Evolutionary conservation across 2,329 filamentous ascomycete genomes (phyloP), one percentile per base, ranked within the genome.

Genomic region (Hypoxylon sp.): DNA sequence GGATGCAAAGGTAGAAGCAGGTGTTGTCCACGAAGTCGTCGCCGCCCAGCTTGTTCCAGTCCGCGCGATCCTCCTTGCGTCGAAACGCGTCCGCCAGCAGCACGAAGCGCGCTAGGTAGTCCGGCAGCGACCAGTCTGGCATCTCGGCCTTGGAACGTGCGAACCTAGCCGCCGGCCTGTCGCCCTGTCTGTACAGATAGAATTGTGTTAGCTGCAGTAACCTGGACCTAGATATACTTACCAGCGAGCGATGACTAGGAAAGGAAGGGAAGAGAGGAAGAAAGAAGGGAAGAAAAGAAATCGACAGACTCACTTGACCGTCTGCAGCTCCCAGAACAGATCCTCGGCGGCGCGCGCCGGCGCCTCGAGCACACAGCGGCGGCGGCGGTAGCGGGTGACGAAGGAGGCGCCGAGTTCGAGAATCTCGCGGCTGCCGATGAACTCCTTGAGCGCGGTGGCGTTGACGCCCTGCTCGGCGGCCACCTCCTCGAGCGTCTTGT

Each of bases 251-350:
- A 6, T 31, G 15, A 31, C n/a, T 31, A 29, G 3, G 8, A n/a
- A 17, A 17, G 6, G n/a, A 35, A 35, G n/a, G n/a, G n/a, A n/a
- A n/a, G n/a, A n/a, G n/a, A n/a, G n/a, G n/a, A n/a, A n/a, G n/a
- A n/a, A n/a, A n/a, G n/a, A n/a, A n/a, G n/a, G n/a, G n/a, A n/a
- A n/a, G n/a, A n/a, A n/a, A n/a, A n/a, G n/a, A n/a, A n/a, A n/a
- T n/a, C n/a, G n/a, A n/a, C n/a, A n/a, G n/a, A 35, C 31, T 35
- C 31, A 35, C 56, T 70, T 70, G n/a, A 70, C 62, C 2, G 60
- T 45, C 56, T 70, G 67, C 20, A 70, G 58, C 35, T 68, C 64
- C 57, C 67, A 70, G 63, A 69, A 70, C 21, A 70, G 55, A 47
- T 68, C 67, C 55, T 69, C 62, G 17, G 68, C 68, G 8, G 51